A percentile compares a stretch with the other conserved stretches of the same genome.
phyloP scores from a whole-genome alignment of 2,329 filamentous ascomycete genomes.

The Pseudogymnoascus sp. region DNA sequence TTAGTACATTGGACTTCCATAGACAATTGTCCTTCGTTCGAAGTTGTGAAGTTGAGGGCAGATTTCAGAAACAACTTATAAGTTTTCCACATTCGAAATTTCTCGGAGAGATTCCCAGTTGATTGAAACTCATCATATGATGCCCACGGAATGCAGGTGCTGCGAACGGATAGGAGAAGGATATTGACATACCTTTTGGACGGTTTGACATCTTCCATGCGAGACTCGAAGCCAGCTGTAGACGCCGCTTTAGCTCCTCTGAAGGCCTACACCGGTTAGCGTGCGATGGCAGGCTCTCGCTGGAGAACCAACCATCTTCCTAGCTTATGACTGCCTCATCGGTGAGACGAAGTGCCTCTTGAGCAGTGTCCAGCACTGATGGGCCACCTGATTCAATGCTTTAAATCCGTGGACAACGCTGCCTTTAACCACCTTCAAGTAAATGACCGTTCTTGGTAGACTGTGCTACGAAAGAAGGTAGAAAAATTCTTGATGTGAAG shows the following conservation, averaged over 20 bases:
- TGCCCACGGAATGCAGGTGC: slow-evolving; percentile 26
- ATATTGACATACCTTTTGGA: slow-evolving; percentile 70
- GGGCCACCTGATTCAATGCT: slow-evolving; percentile 6
- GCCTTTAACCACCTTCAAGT: slow-evolving; percentile 1
- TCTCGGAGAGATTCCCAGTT: slow-evolving; percentile 99
- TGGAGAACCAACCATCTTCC: slow-evolving; percentile 11
- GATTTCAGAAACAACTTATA: slow-evolving; percentile 66
- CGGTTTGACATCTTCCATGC: slow-evolving; percentile 74
- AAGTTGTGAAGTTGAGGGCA: neutral
- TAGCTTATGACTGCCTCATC: neutral
- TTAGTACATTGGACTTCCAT: neutral
- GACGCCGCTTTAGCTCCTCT: slow-evolving; percentile 49
- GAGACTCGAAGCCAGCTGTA: slow-evolving; percentile 68
- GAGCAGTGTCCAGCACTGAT: slow-evolving; percentile 10
- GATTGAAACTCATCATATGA: slow-evolving; percentile 67
- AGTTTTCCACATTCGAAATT: slow-evolving; percentile 74
- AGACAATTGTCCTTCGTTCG: neutral
- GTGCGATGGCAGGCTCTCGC: slow-evolving; percentile 10
- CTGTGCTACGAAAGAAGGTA: slow-evolving; percentile 8
- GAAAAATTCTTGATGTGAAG: slow-evolving; percentile 9
- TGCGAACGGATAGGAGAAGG: slow-evolving; percentile 11
- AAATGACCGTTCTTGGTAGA: slow-evolving; percentile 7
- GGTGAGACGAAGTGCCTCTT: neutral
- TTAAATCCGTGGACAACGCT: slow-evolving; percentile 7
- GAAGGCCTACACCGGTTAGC: slow-evolving; percentile 23